Conservation (phyloP, 768 basidiomycete species). For the Hypholoma sublateritium region DNA sequence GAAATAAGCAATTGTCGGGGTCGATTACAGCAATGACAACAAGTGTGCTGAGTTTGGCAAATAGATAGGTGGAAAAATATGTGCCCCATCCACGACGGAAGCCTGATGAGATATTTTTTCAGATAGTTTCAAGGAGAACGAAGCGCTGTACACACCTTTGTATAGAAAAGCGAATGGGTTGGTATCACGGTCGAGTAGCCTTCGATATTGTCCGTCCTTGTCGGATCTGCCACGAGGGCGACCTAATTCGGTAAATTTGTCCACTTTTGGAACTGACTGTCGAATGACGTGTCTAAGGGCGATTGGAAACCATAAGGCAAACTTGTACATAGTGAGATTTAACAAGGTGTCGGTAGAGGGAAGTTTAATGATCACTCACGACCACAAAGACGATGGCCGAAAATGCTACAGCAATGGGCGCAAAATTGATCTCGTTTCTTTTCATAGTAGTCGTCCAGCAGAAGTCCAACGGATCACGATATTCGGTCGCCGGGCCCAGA, state of each 20-base stretch:
- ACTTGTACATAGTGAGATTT: conserved; percentile 32
- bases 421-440: conserved; percentile 66
- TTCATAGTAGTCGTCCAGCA: conserved; percentile 83
- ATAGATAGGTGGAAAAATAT: conserved; percentile 64
- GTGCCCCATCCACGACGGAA: conserved; percentile 71
- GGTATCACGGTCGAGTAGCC: conserved; percentile 58
- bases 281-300: conserved; percentile 56
- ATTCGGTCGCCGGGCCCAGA: conserved; percentile 56
- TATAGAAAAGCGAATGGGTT: conserved; percentile 76
- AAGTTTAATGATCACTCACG: conserved; percentile 35
- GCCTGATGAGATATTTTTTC: conserved; percentile 34
- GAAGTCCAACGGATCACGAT: conserved; percentile 64
- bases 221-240: conserved; percentile 52
- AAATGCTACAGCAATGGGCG: conserved; percentile 60
- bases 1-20: conserved; percentile 74
- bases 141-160: conserved; percentile 43
- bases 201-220: conserved; percentile 70
- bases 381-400: conserved; percentile 48
- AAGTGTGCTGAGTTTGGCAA: conserved; percentile 68
- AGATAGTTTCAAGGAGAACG: not conserved
- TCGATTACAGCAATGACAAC: conserved; percentile 66
- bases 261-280: conserved; percentile 61
- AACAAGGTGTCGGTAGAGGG: not conserved
- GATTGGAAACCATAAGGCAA: conserved; percentile 72
- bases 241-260: conserved; percentile 72